These are phyloP conservation scores for Zymoseptoria crescenta DNA, from an alignment of 2,329 filamentous ascomycete genomes.

Conservation along the genomic window DNA sequence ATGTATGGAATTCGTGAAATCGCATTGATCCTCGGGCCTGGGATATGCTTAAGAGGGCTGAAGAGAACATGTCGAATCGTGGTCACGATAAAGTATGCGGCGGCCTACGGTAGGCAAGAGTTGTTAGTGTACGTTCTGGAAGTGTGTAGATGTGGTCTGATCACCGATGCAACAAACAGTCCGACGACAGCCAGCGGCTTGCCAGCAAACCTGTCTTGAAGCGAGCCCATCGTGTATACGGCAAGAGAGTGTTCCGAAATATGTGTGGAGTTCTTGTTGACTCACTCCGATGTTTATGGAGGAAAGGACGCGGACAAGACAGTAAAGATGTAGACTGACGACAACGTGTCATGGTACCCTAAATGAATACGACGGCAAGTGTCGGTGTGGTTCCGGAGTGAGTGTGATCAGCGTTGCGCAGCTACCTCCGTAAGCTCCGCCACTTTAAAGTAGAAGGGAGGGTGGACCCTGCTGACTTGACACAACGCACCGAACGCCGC, in stretches of 20 bases:
- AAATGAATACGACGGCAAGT: background rate
- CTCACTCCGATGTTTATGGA: background rate
- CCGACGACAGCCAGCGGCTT: conserved; percentile 8
- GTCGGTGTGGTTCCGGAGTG: background rate
- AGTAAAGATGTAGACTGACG: background rate
- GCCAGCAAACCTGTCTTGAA: background rate
- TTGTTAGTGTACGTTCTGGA: conserved; percentile 3
- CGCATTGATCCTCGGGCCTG: conserved; percentile 33
- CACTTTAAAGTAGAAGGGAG: no score
- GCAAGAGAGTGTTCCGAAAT: background rate
- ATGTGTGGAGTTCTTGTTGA: background rate
- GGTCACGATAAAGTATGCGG: conserved; percentile 12
- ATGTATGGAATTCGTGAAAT: conserved; percentile 20
- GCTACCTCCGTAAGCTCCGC: no score
- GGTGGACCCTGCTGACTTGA: no score
- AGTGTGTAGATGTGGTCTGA: background rate
- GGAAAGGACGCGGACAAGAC: background rate
- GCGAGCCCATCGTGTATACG: background rate
- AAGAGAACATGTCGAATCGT: conserved; percentile 36
- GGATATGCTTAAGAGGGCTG: conserved; percentile 37
- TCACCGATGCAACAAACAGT: conserved; percentile 10
- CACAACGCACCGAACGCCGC: no score
- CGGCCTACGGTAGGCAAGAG: conserved; percentile 6
- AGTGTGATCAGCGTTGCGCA: background rate
- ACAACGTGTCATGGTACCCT: background rate